Percentiles rank a stretch among this genome's conserved stretches.
These are phyloP conservation scores for Lactarius pseudohatsudake DNA, from an alignment of 768 basidiomycete species.

Conservation along the genomic window DNA sequence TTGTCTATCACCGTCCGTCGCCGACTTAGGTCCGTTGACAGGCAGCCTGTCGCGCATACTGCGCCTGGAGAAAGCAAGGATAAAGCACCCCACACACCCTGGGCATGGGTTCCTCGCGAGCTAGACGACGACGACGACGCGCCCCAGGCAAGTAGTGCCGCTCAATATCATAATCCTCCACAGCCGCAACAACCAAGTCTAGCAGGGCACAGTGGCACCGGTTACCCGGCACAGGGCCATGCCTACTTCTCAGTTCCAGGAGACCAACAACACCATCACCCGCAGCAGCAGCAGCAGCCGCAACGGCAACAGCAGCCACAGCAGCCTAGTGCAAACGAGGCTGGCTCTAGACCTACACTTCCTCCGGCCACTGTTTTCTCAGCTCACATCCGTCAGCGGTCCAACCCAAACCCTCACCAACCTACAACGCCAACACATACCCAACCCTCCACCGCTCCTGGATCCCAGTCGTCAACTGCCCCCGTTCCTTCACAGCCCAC, in stretches of 20 bases:
- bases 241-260: constrained; percentile 24
- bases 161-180: constrained; percentile 20
- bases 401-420: constrained; percentile 26
- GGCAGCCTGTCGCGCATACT: constrained; percentile 8
- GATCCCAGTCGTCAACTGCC: not conserved
- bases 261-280: constrained; percentile 16
- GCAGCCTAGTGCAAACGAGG: not conserved
- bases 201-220: constrained; percentile 5
- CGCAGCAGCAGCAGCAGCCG: not conserved
- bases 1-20: not conserved
- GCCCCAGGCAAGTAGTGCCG: constrained; percentile 23
- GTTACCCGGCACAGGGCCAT: constrained; percentile 25
- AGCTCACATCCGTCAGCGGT: constrained; percentile 25
- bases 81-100: constrained; percentile 56
- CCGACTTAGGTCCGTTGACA: not conserved
- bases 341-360: constrained; percentile 16
- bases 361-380: constrained; percentile 26
- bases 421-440: constrained; percentile 12
- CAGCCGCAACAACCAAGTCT: constrained; percentile 28
- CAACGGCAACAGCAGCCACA: not conserved
- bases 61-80: constrained; percentile 27
- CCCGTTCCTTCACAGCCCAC: constrained; percentile 12
- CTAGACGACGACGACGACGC: constrained; percentile 37
- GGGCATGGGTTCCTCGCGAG: constrained; percentile 66
- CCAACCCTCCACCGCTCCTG: constrained; percentile 1